phyloP scores from a whole-genome alignment of 2,329 filamentous ascomycete species.

The Colletotrichum tropicicola region DNA sequence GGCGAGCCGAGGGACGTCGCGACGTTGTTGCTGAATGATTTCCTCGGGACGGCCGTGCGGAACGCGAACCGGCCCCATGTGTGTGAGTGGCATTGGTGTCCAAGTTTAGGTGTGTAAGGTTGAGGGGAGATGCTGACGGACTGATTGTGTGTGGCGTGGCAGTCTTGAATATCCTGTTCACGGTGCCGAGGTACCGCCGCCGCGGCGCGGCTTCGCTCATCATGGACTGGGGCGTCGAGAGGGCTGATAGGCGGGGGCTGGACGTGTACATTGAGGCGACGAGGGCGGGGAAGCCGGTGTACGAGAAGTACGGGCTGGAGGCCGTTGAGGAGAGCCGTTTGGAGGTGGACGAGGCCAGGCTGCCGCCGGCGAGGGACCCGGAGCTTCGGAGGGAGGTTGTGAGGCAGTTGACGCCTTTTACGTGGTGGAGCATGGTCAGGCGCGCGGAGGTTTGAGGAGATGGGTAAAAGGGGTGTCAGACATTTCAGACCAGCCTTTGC shows the following conservation, averaged over 20 bases:
- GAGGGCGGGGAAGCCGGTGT: constrained; percentile 39
- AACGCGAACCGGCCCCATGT: constrained; percentile 6
- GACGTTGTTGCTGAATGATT: not conserved
- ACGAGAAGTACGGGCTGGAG: constrained; percentile 44
- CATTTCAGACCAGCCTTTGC: no score
- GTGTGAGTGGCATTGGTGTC: not conserved
- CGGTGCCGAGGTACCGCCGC: constrained; percentile 43
- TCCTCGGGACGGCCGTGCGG: not conserved
- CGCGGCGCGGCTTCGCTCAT: constrained; percentile 45
- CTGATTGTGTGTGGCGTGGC: not conserved
- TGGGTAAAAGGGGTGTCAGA: no score
- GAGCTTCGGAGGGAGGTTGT: not conserved
- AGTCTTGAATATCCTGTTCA: constrained; percentile 48
- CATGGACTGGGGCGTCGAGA: constrained; percentile 42
- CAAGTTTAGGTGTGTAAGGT: no score
- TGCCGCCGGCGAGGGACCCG: not conserved
- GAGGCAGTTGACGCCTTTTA: not conserved
- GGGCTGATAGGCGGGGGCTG: constrained; percentile 45
- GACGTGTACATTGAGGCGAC: constrained; percentile 46
- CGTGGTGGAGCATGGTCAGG: constrained; percentile 4
- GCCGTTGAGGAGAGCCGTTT: constrained; percentile 32
- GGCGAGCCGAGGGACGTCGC: not conserved
- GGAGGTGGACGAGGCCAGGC: not conserved
- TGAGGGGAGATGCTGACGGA: not conserved
- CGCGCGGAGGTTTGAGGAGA: not conserved